phyloP scores from a whole-genome alignment of 202 grass and related monocot species.

The Dendrocalamus latiflorus region DNA sequence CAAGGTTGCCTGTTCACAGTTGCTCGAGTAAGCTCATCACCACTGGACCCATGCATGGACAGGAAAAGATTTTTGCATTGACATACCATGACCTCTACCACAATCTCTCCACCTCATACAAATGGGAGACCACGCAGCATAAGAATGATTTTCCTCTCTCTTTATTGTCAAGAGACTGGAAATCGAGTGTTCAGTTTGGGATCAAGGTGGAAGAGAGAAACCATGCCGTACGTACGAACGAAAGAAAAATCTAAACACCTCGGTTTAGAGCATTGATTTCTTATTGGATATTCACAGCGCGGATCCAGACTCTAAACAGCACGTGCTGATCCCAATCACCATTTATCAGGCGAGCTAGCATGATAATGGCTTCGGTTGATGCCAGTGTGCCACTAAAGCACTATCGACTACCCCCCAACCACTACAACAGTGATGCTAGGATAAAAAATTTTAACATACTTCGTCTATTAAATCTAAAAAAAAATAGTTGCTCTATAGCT shows the following conservation, averaged over 20 bases:
- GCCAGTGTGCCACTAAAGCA: background rate
- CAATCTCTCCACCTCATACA: background rate
- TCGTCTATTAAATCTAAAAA: background rate
- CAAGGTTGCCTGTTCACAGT: background rate
- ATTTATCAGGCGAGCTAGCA: background rate
- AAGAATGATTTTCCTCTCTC: background rate
- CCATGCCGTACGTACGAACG: background rate
- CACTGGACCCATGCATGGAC: background rate
- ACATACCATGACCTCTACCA: background rate
- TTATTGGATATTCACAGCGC: background rate
- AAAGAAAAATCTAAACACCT: background rate
- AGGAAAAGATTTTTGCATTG: background rate
- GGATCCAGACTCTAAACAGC: background rate
- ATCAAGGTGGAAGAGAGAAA: background rate
- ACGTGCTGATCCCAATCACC: background rate
- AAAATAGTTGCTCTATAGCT: background rate
- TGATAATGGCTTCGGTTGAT: background rate
- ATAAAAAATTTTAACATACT: background rate
- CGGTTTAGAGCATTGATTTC: background rate
- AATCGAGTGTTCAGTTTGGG: background rate
- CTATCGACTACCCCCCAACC: background rate
- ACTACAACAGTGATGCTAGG: background rate
- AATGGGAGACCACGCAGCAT: background rate
- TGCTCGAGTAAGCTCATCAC: background rate
- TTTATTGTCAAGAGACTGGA: no score